These are phyloP conservation scores for Schizochytrium sp. DNA, from an alignment of 108 stramenopile species.

Conservation along the genomic window DNA sequence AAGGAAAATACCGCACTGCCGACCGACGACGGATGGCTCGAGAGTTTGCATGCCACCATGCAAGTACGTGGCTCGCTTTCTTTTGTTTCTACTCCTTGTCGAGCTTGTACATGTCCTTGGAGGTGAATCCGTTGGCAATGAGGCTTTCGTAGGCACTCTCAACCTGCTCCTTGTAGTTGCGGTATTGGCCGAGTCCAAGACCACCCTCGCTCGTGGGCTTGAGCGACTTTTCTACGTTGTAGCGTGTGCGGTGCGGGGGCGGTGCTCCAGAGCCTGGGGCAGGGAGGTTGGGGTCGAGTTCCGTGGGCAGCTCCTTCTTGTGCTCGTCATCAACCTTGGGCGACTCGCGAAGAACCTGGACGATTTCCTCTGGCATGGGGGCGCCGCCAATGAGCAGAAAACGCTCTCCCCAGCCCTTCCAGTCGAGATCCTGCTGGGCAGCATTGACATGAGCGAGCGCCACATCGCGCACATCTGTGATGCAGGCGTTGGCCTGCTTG, in stretches of 20 bases:
- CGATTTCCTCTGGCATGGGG: background rate
- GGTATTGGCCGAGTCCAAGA: background rate
- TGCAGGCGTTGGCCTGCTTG: background rate
- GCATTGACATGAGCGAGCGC: conserved; percentile 2
- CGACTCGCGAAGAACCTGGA: background rate
- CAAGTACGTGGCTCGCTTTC: background rate
- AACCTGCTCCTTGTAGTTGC: background rate
- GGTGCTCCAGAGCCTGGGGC: background rate
- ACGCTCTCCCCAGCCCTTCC: conserved; percentile 6
- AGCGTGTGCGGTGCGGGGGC: background rate
- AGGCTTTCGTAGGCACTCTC: background rate
- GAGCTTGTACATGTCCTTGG: background rate
- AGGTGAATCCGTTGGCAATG: background rate
- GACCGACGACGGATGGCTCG: no score
- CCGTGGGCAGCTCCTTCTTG: background rate
- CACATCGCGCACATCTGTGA: background rate
- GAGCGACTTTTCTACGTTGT: background rate
- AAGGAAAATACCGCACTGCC: no score
- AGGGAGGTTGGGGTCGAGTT: background rate
- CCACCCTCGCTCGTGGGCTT: background rate
- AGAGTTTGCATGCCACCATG: no score
- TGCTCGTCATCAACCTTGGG: background rate
- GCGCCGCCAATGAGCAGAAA: background rate
- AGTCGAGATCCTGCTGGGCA: background rate
- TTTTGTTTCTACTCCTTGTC: conserved; percentile 6